Percentiles rank a stretch among this genome's conserved stretches.
These are phyloP conservation scores for Cudoniella acicularis DNA, from an alignment of 495 filamentous ascomycete genomes.

Conservation along the genomic window DNA sequence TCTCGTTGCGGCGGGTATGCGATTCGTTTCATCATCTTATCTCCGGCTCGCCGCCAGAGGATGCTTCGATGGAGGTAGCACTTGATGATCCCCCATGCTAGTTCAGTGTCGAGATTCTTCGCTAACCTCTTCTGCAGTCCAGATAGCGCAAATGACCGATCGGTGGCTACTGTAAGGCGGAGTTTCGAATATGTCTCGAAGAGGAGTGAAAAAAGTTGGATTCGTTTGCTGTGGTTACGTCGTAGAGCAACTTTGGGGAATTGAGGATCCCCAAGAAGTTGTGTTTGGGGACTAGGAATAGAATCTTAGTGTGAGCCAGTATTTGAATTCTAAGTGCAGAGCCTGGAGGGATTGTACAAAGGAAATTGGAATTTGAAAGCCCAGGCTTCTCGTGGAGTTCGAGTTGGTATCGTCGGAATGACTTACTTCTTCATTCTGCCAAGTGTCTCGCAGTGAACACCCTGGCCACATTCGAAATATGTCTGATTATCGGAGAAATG, in stretches of 20 bases:
- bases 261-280: neutral
- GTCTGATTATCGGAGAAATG: slow-evolving; percentile 35
- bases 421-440: neutral
- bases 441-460: slow-evolving; percentile 28
- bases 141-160: slow-evolving; percentile 7
- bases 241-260: neutral
- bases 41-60: slow-evolving; percentile 6
- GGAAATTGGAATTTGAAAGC: neutral
- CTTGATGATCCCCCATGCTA: neutral
- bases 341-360: neutral
- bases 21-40: neutral
- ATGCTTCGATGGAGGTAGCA: slow-evolving; percentile 10
- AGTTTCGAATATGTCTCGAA: slow-evolving; percentile 4
- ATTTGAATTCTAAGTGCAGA: too few species aligned
- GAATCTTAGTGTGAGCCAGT: too few species aligned
- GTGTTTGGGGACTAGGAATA: neutral
- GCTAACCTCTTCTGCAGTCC: slow-evolving; percentile 1
- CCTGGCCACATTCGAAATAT: slow-evolving; percentile 42
- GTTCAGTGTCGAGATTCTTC: neutral
- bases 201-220: neutral
- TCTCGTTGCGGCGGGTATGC: neutral
- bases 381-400: too few species aligned
- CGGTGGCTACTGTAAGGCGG: neutral
- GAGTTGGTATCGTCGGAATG: too few species aligned
- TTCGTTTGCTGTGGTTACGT: neutral